Evolutionary conservation across 208 protist species (phyloP), one percentile per base, ranked within the genome.

Genomic region (Cochliopodium minus): DNA sequence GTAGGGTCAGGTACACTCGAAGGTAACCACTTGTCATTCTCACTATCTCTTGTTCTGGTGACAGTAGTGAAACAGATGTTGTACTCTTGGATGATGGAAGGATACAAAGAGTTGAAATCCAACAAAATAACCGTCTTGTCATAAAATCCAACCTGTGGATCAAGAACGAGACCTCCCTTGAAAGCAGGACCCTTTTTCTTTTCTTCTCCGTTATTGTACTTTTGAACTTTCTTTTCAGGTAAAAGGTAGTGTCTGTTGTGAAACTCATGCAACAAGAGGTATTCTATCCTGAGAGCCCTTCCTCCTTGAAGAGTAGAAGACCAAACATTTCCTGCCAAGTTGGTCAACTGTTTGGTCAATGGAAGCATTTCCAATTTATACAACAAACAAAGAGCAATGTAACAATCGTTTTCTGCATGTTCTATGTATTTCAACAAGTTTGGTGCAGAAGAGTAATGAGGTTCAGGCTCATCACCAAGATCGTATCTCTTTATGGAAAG

Each of bases 31-130:
- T 51, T 26, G 6, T 23, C 3, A n/a, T 2, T 10, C 13, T 40
- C 35, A 11, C 60, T 36, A 11, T 55, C 43, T 22, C 22, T 42
- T 33, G 20, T 22, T 57, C 38, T 13, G 2, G 7, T 1, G 23
- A 98, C 77, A 0, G 95, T 99, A 11, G 95, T 98, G 73, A 98
- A 99, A 79, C 96, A 99, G 40, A 99, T 87, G 76, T 98, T 96
- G 72, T 94, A 98, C 75, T 99, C 96, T 65, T 96, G 87, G 62
- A 99, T 99, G 56, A 99, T 93, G 22, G 91, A 97, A 47, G 96
- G 96, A 78, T 99, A 99, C 26, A 99, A 83, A 35, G 91, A 98
- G 74, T 99, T 99, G 82, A 99, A 99, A 72, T 99, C 96, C 15
- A 99, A 79, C 13, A 99, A 72, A 15, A 99, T 71, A 58, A 99